Evolutionary conservation across 257 asterid genomes (phyloP), one percentile per base, ranked within the genome.

Genomic region (Cynanchum wilfordii): DNA sequence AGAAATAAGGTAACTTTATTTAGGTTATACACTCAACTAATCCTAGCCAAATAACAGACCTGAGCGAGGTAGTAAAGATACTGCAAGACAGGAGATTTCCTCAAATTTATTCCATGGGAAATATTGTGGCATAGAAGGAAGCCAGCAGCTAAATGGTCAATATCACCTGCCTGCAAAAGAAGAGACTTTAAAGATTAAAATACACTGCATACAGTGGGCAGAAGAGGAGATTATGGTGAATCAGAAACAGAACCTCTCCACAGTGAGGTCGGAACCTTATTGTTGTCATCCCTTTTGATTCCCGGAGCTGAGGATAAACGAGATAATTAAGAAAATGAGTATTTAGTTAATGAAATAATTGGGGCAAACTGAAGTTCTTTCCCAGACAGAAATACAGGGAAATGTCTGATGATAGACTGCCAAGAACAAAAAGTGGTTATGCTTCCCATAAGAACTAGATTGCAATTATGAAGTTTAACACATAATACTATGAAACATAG

Each of bases 141-240:
- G 42, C 96, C 97, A 78, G 99, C 98, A 69, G 98, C 99, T 72
- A 95, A 85, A 84, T 95, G 99, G 78, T 95, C 99, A 79, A 92
- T 83, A 72, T 95, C 99, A 49, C 99, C 99, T 65, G 97, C 99
- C 99, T 95, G 88, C 86, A 75, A 54, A 72, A 82, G 63, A 50
- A 60, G 25, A 15, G 42, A 40, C 29, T 6, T 33, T 58, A 27
- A 67, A 42, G 49, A n/a, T 42, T 16, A 20, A 59, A 40, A 58
- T 11, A 33, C 47, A 55, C 59, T 38, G 56, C 59, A 44, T 10
- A 29, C 49, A 50, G 33, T 2, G 36, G 38, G 17, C 49, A 36
- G 69, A 74, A 51, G 40, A 45, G 47, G 73, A 72, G 75, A 77
- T 66, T 66, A 75, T 68, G 66, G 63, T 47, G 63, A 74, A 75